Conservation (phyloP, 148 eudicot genomes). For the Salicornia ramosissima region DNA sequence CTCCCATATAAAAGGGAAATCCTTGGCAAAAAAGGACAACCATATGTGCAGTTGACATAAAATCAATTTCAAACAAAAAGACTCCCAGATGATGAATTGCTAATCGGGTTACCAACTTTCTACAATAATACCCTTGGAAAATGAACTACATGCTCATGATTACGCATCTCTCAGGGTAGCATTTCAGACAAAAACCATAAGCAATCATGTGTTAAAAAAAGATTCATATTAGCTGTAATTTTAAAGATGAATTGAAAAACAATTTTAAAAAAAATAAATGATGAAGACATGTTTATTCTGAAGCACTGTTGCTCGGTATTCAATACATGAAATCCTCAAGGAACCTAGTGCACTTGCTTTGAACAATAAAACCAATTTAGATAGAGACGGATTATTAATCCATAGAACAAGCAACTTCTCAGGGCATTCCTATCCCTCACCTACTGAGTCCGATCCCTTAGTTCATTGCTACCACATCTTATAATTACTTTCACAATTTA, state of each 20-base stretch:
- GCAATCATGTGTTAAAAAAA: neutral
- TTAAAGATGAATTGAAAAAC: neutral
- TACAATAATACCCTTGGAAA: neutral
- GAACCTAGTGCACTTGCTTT: neutral
- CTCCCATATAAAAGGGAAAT: neutral
- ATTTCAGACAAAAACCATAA: neutral
- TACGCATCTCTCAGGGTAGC: neutral
- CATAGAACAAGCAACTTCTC: neutral
- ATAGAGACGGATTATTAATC: neutral
- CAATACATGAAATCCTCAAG: conserved; percentile 6
- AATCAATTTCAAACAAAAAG: neutral
- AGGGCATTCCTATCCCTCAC: neutral
- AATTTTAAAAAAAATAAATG: neutral
- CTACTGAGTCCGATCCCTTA: neutral
- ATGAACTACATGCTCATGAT: neutral
- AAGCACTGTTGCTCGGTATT: neutral
- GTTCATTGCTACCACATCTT: neutral
- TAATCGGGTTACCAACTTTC: neutral
- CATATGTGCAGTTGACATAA: neutral
- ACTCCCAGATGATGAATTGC: neutral
- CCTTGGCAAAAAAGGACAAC: neutral
- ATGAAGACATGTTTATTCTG: neutral
- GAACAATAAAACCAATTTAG: neutral
- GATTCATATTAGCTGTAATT: neutral
- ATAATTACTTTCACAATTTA: neutral